These are phyloP conservation scores for Albugo candida DNA, from an alignment of 352 stramenopile genomes.

Conservation along the genomic window DNA sequence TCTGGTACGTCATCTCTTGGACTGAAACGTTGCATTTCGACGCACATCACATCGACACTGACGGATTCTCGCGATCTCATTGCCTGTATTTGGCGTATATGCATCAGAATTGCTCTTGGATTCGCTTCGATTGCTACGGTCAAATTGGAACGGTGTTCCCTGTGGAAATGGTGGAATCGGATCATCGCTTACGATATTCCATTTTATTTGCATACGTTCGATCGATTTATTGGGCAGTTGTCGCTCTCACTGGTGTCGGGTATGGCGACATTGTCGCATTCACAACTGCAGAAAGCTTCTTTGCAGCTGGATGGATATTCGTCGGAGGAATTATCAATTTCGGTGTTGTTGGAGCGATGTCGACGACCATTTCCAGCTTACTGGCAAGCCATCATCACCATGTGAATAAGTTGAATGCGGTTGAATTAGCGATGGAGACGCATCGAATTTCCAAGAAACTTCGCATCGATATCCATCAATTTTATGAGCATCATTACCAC, in stretches of 20 bases:
- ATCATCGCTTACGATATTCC: constrained; percentile 14
- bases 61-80: neutral
- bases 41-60: neutral
- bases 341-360: constrained; percentile 54
- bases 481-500: constrained; percentile 62
- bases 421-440: constrained; percentile 42
- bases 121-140: constrained; percentile 38
- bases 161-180: constrained; percentile 3
- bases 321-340: constrained; percentile 59
- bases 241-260: constrained; percentile 49
- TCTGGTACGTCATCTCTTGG: constrained; percentile 58
- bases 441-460: constrained; percentile 36
- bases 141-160: constrained; percentile 30
- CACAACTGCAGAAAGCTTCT: constrained; percentile 43
- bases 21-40: neutral
- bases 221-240: constrained; percentile 57
- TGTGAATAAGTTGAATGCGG: constrained; percentile 42
- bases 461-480: constrained; percentile 36
- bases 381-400: constrained; percentile 33
- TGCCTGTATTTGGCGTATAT: constrained; percentile 2
- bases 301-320: constrained; percentile 44
- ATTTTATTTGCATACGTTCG: constrained; percentile 41
- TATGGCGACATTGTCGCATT: constrained; percentile 64
- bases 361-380: constrained; percentile 53
- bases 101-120: constrained; percentile 48